Evolutionary conservation across 352 stramenopile genomes (phyloP).

Genomic region (Paralagenidium karlingii): DNA sequence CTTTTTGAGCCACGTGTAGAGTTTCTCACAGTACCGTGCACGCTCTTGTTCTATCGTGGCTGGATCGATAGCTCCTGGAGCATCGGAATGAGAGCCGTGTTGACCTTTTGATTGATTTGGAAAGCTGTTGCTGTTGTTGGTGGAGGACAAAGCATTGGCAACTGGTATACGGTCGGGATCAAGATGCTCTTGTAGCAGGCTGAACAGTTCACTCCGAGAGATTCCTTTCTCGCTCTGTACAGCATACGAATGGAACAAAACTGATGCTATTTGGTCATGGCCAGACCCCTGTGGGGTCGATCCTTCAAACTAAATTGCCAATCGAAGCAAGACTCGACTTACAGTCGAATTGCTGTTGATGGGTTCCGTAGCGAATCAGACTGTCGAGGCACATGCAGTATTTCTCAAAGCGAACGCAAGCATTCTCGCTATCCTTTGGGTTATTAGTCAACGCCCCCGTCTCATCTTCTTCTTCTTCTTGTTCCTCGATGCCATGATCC

Average conservation of each 20-base stretch:
- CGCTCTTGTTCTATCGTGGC: conserved; percentile 11
- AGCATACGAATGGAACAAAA: conserved; percentile 40
- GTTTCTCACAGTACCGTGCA: conserved; percentile 33
- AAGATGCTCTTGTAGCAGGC: conserved; percentile 48
- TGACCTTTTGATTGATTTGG: conserved; percentile 4
- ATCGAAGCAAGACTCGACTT: conserved; percentile 1
- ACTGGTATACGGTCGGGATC: too few relatives aligned
- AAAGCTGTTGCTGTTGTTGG: too few relatives aligned
- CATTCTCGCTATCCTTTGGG: too few relatives aligned
- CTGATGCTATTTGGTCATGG: too few relatives aligned
- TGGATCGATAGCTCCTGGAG: conserved; percentile 6
- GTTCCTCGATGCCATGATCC: too few relatives aligned
- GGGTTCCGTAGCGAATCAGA: conserved; percentile 23
- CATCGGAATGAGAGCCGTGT: too few relatives aligned
- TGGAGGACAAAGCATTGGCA: too few relatives aligned
- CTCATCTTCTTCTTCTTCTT: too few relatives aligned
- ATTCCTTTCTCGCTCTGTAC: conserved; percentile 40
- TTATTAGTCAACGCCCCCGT: too few relatives aligned
- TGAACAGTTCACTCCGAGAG: conserved; percentile 29
- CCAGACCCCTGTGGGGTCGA: too few relatives aligned
- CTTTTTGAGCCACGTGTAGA: conserved; percentile 72
- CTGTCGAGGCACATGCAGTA: conserved; percentile 30
- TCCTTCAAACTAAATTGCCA: too few relatives aligned
- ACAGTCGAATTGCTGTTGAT: conserved; percentile 48
- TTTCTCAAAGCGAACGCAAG: too few relatives aligned